Evolutionary conservation across 306 rosid species (phyloP).

Genomic region (Quercus dentata): DNA sequence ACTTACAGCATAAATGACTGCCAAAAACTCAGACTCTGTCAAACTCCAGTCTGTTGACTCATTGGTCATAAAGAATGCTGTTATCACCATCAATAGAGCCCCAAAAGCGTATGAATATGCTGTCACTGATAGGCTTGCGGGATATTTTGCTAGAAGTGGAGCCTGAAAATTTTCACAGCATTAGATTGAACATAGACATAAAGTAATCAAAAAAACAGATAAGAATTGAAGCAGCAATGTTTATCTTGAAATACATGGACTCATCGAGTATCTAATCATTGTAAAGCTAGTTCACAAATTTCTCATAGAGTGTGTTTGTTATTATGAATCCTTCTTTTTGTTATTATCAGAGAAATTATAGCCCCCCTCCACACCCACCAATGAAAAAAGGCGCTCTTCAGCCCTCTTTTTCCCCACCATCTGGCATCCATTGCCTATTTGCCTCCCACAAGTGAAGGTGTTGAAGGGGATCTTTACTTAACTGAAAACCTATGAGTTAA

Average conservation of each 20-base stretch:
- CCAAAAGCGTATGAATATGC: conserved; percentile 84
- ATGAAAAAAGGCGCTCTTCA: not conserved
- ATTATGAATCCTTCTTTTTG: not conserved
- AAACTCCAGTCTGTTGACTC: conserved; percentile 73
- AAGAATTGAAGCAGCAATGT: not conserved
- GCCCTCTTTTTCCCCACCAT: too few relatives aligned
- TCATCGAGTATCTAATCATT: not conserved
- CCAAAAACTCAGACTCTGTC: conserved; percentile 65
- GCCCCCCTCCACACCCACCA: not conserved
- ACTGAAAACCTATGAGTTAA: too few relatives aligned
- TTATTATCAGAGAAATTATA: not conserved
- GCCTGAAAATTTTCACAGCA: conserved; percentile 60
- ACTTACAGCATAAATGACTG: conserved; percentile 87
- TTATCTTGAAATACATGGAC: not conserved
- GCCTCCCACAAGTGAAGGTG: too few relatives aligned
- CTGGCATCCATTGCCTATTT: too few relatives aligned
- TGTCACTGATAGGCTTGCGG: conserved; percentile 75
- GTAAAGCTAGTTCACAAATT: not conserved
- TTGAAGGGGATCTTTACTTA: too few relatives aligned
- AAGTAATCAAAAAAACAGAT: not conserved
- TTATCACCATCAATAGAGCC: conserved; percentile 58
- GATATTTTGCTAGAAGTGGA: conserved; percentile 70
- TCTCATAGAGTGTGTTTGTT: not conserved
- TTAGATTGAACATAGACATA: conserved; percentile 21
- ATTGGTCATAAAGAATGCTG: conserved; percentile 52